A percentile compares a stretch with the other conserved stretches of the same genome.
Conservation (phyloP, 2,329 filamentous ascomycete genomes). For the Akanthomyces uredinophilus region DNA sequence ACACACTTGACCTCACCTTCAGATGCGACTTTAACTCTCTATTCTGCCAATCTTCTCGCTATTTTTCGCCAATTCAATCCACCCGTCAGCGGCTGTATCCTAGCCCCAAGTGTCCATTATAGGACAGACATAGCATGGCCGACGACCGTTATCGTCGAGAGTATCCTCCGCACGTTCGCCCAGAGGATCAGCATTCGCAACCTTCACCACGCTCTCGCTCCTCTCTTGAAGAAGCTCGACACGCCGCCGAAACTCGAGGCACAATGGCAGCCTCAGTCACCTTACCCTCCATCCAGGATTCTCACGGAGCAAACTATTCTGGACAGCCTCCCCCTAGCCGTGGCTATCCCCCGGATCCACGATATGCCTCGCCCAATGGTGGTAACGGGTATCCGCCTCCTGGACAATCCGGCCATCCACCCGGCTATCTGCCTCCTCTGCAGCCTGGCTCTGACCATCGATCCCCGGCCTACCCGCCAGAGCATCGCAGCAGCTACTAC, state of each 20-base stretch:
- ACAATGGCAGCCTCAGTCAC: slow-evolving; percentile 42
- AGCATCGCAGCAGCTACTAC: slow-evolving; percentile 35
- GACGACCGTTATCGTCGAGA: slow-evolving; percentile 35
- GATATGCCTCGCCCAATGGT: slow-evolving; percentile 40
- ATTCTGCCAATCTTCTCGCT: neutral
- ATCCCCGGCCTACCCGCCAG: slow-evolving; percentile 33
- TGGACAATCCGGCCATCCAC: slow-evolving; percentile 25
- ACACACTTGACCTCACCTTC: slow-evolving; percentile 2
- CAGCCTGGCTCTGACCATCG: slow-evolving; percentile 33
- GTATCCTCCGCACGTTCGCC: slow-evolving; percentile 30
- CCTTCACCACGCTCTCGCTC: slow-evolving; percentile 32
- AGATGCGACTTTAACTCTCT: slow-evolving; percentile 18
- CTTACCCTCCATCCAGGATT: slow-evolving; percentile 47
- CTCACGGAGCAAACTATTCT: slow-evolving; percentile 32
- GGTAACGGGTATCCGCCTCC: slow-evolving; percentile 43
- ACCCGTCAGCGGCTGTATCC: slow-evolving; percentile 22
- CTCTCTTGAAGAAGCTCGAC: slow-evolving; percentile 37
- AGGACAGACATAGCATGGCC: slow-evolving; percentile 32
- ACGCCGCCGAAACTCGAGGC: slow-evolving; percentile 24
- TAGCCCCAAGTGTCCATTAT: slow-evolving; percentile 11
- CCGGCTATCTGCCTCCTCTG: slow-evolving; percentile 34
- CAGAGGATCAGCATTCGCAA: slow-evolving; percentile 39
- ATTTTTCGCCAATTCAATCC: slow-evolving; percentile 9
- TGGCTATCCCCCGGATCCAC: slow-evolving; percentile 30
- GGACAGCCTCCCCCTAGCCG: slow-evolving; percentile 28